A percentile compares a stretch with the other conserved stretches of the same genome.
These are phyloP conservation scores for Crithidia bombi DNA, from an alignment of 208 protist species.

Conservation along the genomic window DNA sequence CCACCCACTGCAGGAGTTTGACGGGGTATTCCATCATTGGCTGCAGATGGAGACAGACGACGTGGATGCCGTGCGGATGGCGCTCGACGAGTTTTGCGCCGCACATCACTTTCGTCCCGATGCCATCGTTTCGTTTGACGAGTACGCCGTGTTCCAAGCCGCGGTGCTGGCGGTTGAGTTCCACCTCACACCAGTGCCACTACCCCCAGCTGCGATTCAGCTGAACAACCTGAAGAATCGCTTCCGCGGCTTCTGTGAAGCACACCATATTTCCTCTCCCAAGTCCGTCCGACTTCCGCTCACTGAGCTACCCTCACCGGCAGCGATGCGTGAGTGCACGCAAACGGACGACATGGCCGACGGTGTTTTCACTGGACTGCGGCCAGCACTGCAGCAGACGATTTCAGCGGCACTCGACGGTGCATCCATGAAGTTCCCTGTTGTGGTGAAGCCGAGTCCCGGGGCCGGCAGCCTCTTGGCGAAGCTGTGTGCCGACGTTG, in stretches of 20 bases:
- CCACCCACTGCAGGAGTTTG: constrained; percentile 34
- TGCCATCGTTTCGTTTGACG: constrained; percentile 85
- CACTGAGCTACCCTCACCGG: constrained; percentile 1
- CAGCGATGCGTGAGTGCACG: background rate
- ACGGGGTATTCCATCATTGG: constrained; percentile 57
- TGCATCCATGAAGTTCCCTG: constrained; percentile 40
- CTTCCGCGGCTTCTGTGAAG: constrained; percentile 57
- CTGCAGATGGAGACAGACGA: constrained; percentile 62
- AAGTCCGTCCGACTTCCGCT: constrained; percentile 21
- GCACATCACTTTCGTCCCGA: constrained; percentile 30
- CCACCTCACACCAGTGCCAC: constrained; percentile 43
- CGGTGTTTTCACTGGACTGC: constrained; percentile 4
- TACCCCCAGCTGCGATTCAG: constrained; percentile 49
- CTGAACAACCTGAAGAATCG: constrained; percentile 60
- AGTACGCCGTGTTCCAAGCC: constrained; percentile 81
- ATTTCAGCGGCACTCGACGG: background rate
- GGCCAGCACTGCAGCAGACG: background rate
- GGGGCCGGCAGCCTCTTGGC: constrained; percentile 72
- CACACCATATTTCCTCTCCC: constrained; percentile 46
- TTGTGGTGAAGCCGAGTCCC: constrained; percentile 81
- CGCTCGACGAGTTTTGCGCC: constrained; percentile 38
- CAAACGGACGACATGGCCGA: background rate
- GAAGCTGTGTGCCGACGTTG: constrained; percentile 39
- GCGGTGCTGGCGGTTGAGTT: constrained; percentile 44
- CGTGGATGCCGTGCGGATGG: constrained; percentile 31